phyloP scores from a whole-genome alignment of 2,329 filamentous ascomycete genomes.

The Colletotrichum phormii region DNA sequence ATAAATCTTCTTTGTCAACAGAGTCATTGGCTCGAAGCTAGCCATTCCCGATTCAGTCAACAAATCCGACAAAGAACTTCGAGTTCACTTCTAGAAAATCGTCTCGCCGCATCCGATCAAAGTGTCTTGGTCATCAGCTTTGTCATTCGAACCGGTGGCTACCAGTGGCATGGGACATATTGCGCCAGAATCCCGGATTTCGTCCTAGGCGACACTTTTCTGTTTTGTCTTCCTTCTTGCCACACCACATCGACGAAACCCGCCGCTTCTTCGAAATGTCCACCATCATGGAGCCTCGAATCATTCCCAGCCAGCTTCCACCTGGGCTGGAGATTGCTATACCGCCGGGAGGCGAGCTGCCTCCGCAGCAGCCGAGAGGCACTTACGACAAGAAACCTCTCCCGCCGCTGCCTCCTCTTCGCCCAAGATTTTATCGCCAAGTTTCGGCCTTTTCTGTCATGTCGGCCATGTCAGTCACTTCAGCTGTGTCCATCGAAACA shows the following conservation, averaged over 20 bases:
- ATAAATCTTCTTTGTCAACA: constrained; percentile 24
- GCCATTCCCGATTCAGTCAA: constrained; percentile 30
- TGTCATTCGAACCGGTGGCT: constrained; percentile 24
- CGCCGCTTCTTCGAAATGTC: not conserved
- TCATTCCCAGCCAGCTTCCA: constrained; percentile 31
- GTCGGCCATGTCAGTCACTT: constrained; percentile 1
- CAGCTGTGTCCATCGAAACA: not conserved
- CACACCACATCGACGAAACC: not conserved
- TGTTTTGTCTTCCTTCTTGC: not conserved
- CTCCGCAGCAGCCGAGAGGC: constrained; percentile 34
- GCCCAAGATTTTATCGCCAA: constrained; percentile 18
- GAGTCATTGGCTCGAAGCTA: constrained; percentile 20
- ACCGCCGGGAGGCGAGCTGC: constrained; percentile 37
- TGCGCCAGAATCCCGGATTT: constrained; percentile 29
- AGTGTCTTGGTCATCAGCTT: constrained; percentile 27
- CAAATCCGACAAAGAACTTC: constrained; percentile 23
- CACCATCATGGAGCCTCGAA: constrained; percentile 28
- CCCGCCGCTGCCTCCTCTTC: constrained; percentile 40
- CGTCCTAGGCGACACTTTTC: constrained; percentile 14
- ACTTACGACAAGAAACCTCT: constrained; percentile 43
- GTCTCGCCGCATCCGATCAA: constrained; percentile 22
- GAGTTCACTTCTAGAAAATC: constrained; percentile 30
- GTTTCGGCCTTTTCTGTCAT: constrained; percentile 22
- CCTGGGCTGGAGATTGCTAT: constrained; percentile 38
- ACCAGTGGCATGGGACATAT: constrained; percentile 35